Base-by-base conservation (phyloP, 331 rosid genomes). In the Pyrus hybrid region DNA sequence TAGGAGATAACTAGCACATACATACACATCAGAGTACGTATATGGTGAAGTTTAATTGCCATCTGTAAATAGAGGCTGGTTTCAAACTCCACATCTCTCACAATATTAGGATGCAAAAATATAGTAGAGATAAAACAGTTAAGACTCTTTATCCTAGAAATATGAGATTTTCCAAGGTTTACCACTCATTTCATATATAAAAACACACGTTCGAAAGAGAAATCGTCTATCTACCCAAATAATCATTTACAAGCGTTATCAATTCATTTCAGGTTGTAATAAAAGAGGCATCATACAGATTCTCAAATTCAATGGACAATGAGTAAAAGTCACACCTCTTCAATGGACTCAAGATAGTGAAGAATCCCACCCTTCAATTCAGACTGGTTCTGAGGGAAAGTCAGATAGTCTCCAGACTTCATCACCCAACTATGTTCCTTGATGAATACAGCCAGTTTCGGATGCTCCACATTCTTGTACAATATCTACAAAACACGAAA, bases 261-360 rank as follows among this genome's bases (percentile, higher is more conserved):
- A 33, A 20, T 51, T 32, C 14, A 71, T n/a, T 28, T 33, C 25
- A 57, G 11, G 57, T 17, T 35, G 20, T 21, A 60, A 23, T 9
- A 10, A 56, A 72, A 37, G 20, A 58, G 57, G 57, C 35, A 25
- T 41, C 68, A 5, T 60, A 43, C 4, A 73, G 37, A 73, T 73
- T 41, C n/a, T 18, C 21, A 20, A 37, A 28, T 66, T 10, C 32
- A 30, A 71, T 21, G 64, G 56, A 73, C 35, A 60, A 45, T 8
- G 45, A 51, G 21, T 73, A 23, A 74, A 84, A 88, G 43, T 67
- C 51, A 82, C 65, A 92, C 97, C 89, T 94, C 99, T 85, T 92
- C 99, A 75, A 92, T 89, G 83, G 90, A 92, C 80, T 94, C 97
- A 21, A 94, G 93, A 80, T 94, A 92, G 87, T 92, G 97, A 75